phyloP scores from a whole-genome alignment of 2,329 filamentous ascomycete genomes.

The Lasiodiplodia gonubiensis region DNA sequence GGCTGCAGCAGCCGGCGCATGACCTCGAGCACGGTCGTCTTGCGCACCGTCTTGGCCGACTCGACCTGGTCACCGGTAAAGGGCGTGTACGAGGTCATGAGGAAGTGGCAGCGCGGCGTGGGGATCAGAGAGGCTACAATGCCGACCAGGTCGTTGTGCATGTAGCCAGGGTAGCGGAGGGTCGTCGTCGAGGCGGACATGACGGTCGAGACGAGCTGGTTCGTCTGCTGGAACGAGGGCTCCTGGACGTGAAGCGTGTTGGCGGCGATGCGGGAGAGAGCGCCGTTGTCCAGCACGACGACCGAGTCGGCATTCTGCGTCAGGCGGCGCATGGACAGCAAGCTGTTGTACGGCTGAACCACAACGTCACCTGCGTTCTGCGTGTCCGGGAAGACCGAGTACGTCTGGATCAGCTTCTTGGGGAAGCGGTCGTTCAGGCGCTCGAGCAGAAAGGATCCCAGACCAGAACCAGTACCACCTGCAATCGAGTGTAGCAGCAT shows the following conservation, averaged over 20 bases:
- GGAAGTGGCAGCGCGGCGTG: constrained; percentile 94
- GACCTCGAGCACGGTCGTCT: constrained; percentile 96
- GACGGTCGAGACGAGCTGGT: constrained; percentile 94
- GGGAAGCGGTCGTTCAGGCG: constrained; percentile 96
- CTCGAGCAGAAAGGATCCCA: constrained; percentile 94
- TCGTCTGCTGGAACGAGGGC: constrained; percentile 95
- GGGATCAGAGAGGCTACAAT: constrained; percentile 96
- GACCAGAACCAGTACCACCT: constrained; percentile 92
- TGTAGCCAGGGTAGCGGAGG: constrained; percentile 95
- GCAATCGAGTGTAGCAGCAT: constrained; percentile 99
- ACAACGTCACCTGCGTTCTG: constrained; percentile 88
- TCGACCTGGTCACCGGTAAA: constrained; percentile 97
- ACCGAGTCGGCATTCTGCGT: constrained; percentile 98
- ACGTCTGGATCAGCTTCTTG: constrained; percentile 99
- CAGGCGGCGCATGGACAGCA: constrained; percentile 86
- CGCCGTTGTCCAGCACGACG: constrained; percentile 95
- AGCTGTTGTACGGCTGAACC: constrained; percentile 97
- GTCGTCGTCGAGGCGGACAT: constrained; percentile 99
- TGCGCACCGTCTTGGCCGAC: constrained; percentile 95
- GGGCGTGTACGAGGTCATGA: constrained; percentile 97
- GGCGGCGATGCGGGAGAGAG: constrained; percentile 89
- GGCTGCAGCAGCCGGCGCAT: constrained; percentile 95
- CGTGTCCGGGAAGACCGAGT: constrained; percentile 96
- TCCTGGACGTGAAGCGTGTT: constrained; percentile 94
- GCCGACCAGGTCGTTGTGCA: constrained; percentile 99